Conservation (phyloP, 2,329 filamentous ascomycete genomes). For the Penicillium sumatraense region DNA sequence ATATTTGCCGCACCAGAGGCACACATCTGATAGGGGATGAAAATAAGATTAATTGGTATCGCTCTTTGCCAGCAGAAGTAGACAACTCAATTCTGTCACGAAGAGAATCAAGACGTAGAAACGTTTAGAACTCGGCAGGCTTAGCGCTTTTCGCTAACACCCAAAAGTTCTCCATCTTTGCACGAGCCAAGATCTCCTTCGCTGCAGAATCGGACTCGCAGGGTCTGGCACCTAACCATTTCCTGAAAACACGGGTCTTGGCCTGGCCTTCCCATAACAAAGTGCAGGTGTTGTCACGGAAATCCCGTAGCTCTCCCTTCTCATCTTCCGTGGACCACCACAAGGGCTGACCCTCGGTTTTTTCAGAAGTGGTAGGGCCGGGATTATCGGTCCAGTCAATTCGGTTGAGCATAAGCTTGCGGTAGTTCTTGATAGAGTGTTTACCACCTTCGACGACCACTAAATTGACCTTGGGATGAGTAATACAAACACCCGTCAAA, state of each 20-base stretch:
- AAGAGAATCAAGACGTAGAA: neutral
- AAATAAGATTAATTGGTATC: neutral
- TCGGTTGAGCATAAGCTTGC: constrained; percentile 89
- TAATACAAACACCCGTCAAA: constrained; percentile 86
- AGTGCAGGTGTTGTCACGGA: constrained; percentile 79
- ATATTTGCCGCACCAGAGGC: constrained; percentile 15
- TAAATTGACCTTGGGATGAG: constrained; percentile 86
- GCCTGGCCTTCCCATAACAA: constrained; percentile 91
- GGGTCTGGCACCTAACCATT: constrained; percentile 81
- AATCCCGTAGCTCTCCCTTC: constrained; percentile 76
- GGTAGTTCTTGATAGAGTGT: constrained; percentile 81
- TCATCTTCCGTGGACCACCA: constrained; percentile 84
- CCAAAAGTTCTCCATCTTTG: constrained; percentile 97
- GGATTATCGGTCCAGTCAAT: constrained; percentile 95
- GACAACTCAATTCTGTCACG: neutral
- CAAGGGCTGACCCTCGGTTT: constrained; percentile 64
- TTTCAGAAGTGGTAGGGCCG: constrained; percentile 64
- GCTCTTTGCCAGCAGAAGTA: constrained; percentile 5
- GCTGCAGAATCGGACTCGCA: constrained; percentile 92
- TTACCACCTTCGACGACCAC: constrained; percentile 90
- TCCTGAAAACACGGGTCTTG: constrained; percentile 78
- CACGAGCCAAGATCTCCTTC: constrained; percentile 74
- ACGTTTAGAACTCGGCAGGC: constrained; percentile 33
- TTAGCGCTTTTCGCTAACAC: constrained; percentile 75
- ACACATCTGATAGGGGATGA: constrained; percentile 4